These are phyloP conservation scores for Apiotrichum veenhuisii DNA, from an alignment of 1,284 basidiomycete species.

Conservation along the genomic window DNA sequence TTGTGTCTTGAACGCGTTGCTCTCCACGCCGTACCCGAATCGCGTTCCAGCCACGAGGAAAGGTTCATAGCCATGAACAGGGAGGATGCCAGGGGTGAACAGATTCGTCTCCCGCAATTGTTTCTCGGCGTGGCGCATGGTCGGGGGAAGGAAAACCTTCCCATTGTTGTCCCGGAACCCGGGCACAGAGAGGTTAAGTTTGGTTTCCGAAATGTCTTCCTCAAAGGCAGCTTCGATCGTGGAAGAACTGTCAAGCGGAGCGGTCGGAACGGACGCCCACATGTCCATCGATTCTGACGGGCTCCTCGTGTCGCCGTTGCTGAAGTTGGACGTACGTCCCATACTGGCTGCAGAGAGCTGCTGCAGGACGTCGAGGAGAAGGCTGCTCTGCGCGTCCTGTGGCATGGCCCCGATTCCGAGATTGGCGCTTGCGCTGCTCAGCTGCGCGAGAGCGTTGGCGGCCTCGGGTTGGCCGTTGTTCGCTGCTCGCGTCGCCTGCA, in stretches of 20 bases:
- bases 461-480: conserved; percentile 41
- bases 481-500: conserved; percentile 41
- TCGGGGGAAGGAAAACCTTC: conserved; percentile 88
- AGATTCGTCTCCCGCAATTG: conserved; percentile 33
- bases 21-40: conserved; percentile 54
- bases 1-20: conserved; percentile 53
- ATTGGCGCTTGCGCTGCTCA: conserved; percentile 29
- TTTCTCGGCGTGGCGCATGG: conserved; percentile 71
- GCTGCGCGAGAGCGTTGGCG: conserved; percentile 37
- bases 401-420: conserved; percentile 31
- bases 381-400: conserved; percentile 35
- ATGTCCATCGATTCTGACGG: conserved; percentile 25
- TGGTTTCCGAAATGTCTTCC: conserved; percentile 70
- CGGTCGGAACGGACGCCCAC: conserved; percentile 36
- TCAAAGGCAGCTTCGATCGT: conserved; percentile 65
- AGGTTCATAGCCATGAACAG: conserved; percentile 40
- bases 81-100: conserved; percentile 4
- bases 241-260: conserved; percentile 27
- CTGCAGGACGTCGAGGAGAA: conserved; percentile 45
- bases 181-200: conserved; percentile 88
- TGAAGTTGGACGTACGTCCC: conserved; percentile 13
- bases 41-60: conserved; percentile 40
- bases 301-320: conserved; percentile 6
- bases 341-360: conserved; percentile 42
- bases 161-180: conserved; percentile 81